These are phyloP conservation scores for Kwoniella heveanensis DNA, from an alignment of 768 basidiomycete genomes.

Conservation along the genomic window DNA sequence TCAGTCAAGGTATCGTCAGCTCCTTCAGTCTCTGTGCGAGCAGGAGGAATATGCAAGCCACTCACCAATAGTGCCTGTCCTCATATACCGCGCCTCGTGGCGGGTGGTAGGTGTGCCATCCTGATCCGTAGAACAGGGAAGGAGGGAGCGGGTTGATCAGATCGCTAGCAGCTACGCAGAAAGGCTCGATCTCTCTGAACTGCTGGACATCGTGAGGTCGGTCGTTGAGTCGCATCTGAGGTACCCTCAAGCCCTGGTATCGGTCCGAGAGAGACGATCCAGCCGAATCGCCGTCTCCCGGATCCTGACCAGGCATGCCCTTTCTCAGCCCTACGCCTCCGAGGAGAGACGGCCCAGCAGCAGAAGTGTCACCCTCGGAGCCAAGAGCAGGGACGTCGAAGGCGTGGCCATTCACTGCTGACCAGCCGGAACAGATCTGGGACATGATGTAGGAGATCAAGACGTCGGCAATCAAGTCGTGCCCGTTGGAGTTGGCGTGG, in stretches of 20 bases:
- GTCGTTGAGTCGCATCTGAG: conserved; percentile 69
- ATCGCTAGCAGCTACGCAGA: conserved; percentile 95
- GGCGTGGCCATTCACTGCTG: conserved; percentile 66
- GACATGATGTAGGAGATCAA: conserved; percentile 85
- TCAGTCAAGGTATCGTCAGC: neutral
- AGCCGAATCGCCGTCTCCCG: conserved; percentile 56
- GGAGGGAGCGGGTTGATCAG: conserved; percentile 95
- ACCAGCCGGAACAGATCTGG: conserved; percentile 85
- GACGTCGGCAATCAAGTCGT: conserved; percentile 86
- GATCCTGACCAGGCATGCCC: conserved; percentile 60
- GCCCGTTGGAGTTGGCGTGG: conserved; percentile 76
- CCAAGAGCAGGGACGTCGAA: conserved; percentile 64
- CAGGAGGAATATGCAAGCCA: neutral
- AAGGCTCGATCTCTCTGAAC: conserved; percentile 86
- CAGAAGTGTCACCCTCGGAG: conserved; percentile 55
- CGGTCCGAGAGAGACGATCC: conserved; percentile 48
- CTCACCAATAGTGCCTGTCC: conserved; percentile 77
- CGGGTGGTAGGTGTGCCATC: conserved; percentile 82
- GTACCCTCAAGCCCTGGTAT: conserved; percentile 63
- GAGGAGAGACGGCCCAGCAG: conserved; percentile 66
- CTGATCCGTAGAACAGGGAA: conserved; percentile 87
- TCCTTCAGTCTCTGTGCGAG: neutral
- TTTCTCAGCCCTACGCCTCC: conserved; percentile 83
- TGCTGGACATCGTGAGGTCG: conserved; percentile 58
- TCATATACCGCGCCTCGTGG: conserved; percentile 60